phyloP scores from a whole-genome alignment of 192 early-diverging fungal species.

The Oehlia diaphana region DNA sequence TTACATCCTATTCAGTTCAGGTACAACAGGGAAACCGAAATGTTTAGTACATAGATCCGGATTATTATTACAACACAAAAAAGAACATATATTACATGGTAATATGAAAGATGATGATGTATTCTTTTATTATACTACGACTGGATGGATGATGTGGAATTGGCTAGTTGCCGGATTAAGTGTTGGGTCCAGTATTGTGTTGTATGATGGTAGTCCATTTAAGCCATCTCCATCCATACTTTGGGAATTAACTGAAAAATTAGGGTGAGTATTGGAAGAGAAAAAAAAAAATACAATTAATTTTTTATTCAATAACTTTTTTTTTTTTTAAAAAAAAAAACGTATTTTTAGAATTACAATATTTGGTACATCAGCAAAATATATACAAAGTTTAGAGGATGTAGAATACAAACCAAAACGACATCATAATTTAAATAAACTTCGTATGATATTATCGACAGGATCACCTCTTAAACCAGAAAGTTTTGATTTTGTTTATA shows the following conservation, averaged over 20 bases:
- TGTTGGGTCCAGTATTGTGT: conserved; percentile 75
- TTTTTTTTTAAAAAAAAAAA: background rate
- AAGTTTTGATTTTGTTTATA: conserved; percentile 90
- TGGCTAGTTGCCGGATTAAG: conserved; percentile 88
- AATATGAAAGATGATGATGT: conserved; percentile 73
- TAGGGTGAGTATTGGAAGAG: conserved; percentile 37
- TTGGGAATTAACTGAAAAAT: conserved; percentile 77
- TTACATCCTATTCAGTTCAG: conserved; percentile 90
- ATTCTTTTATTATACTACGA: conserved; percentile 88
- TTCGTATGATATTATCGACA: conserved; percentile 88
- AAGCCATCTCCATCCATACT: conserved; percentile 72
- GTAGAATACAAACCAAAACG: conserved; percentile 62
- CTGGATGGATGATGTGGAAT: conserved; percentile 99
- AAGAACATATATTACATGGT: conserved; percentile 91
- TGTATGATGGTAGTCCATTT: conserved; percentile 95
- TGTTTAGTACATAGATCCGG: conserved; percentile 95
- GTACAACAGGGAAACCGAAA: conserved; percentile 95
- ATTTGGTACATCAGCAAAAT: conserved; percentile 96
- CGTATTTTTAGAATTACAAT: conserved; percentile 64
- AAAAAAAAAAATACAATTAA: too few species aligned
- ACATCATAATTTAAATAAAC: conserved; percentile 57
- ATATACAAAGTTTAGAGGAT: conserved; percentile 88
- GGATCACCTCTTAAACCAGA: conserved; percentile 93
- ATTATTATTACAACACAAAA: conserved; percentile 87
- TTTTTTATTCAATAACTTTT: too few species aligned